Conservation (phyloP, 768 basidiomycete species). For the Lactifluus piperatus region DNA sequence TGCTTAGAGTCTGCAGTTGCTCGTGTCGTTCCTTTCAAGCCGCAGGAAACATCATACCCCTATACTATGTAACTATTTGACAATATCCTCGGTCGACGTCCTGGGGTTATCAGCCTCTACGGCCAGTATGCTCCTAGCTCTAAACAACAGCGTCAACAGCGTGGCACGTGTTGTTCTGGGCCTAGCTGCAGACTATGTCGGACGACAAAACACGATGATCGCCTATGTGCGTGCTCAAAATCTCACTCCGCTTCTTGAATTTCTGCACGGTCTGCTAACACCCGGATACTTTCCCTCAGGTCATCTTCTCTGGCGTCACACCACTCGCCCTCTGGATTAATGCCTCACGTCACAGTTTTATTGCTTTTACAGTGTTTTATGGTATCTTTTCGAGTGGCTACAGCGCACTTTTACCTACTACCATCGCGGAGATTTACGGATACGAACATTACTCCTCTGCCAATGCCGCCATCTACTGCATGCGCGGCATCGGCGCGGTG, state of each 20-base stretch:
- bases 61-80: conserved; percentile 37
- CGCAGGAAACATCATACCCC: conserved; percentile 37
- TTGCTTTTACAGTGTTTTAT: conserved; percentile 35
- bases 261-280: neutral
- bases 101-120: conserved; percentile 31
- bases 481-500: conserved; percentile 34
- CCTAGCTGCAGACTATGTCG: conserved; percentile 33
- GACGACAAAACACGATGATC: conserved; percentile 39
- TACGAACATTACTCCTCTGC: conserved; percentile 35
- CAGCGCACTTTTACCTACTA: conserved; percentile 37
- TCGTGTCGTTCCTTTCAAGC: conserved; percentile 37
- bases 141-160: conserved; percentile 38
- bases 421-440: conserved; percentile 37
- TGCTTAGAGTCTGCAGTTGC: conserved; percentile 24
- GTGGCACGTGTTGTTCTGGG: conserved; percentile 35
- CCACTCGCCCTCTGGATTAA: conserved; percentile 37
- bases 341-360: conserved; percentile 31
- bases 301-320: conserved; percentile 32
- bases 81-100: conserved; percentile 32
- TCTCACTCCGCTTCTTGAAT: neutral
- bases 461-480: conserved; percentile 35
- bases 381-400: conserved; percentile 38
- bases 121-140: conserved; percentile 33
- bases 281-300: conserved; percentile 22
- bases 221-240: conserved; percentile 26